phyloP scores from a whole-genome alignment of 345 rosid genomes.

The Eucalyptus marginata region DNA sequence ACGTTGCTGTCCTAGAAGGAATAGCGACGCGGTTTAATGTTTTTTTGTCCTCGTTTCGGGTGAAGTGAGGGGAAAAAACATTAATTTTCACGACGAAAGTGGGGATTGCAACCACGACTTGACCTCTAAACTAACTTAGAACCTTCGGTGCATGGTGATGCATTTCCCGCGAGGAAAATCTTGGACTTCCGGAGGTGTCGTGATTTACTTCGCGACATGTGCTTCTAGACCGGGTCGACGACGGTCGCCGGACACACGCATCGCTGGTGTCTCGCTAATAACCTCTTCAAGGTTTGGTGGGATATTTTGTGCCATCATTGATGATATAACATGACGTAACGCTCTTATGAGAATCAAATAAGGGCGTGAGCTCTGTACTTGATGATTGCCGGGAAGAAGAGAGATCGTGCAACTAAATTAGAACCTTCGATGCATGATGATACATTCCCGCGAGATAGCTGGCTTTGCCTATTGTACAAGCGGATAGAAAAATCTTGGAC shows the following conservation, averaged over 20 bases:
- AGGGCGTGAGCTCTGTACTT: background rate
- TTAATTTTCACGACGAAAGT: background rate
- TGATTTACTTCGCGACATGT: background rate
- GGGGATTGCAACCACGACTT: background rate
- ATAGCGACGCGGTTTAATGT: background rate
- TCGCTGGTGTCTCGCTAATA: background rate
- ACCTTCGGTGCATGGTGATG: background rate
- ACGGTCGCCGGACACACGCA: fast-evolving
- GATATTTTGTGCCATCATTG: background rate
- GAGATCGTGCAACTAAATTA: too few species aligned
- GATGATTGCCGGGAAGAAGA: background rate
- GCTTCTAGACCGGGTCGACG: background rate
- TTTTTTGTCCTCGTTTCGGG: background rate
- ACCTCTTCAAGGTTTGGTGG: background rate
- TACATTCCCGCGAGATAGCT: background rate
- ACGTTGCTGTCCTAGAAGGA: background rate
- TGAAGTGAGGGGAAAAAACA: background rate
- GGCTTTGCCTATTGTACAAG: background rate
- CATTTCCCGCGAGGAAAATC: background rate
- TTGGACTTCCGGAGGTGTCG: background rate
- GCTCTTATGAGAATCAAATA: background rate
- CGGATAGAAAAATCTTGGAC: background rate
- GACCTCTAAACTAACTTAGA: background rate
- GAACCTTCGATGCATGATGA: background rate
- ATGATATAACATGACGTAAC: background rate